Percentiles rank a stretch among this genome's conserved stretches.
Evolutionary conservation across 768 basidiomycete genomes (phyloP).

Genomic region (Boletus rex-veris): DNA sequence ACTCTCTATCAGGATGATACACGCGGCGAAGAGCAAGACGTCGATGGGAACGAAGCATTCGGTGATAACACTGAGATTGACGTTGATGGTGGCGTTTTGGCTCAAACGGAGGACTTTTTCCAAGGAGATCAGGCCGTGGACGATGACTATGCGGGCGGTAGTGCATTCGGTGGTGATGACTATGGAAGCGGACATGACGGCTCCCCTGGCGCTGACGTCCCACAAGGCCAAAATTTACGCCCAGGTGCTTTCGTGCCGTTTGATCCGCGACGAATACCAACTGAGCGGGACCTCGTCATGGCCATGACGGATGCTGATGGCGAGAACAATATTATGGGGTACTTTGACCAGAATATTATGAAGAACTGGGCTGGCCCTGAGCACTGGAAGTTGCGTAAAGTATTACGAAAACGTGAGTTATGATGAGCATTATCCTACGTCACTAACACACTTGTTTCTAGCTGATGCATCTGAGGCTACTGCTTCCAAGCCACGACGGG

Average conservation of each 20-base stretch:
- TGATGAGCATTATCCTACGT: neutral
- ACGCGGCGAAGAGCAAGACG: slow-evolving; percentile 33
- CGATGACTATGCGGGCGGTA: slow-evolving; percentile 43
- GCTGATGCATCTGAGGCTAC: slow-evolving; percentile 51
- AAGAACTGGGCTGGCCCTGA: slow-evolving; percentile 99
- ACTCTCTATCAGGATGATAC: slow-evolving; percentile 58
- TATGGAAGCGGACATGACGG: slow-evolving; percentile 38
- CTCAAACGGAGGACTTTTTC: slow-evolving; percentile 63
- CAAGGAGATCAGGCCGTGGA: slow-evolving; percentile 55
- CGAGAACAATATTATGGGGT: slow-evolving; percentile 64
- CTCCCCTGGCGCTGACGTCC: slow-evolving; percentile 43
- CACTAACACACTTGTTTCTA: slow-evolving; percentile 15
- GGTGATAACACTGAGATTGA: slow-evolving; percentile 34
- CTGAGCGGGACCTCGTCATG: slow-evolving; percentile 78
- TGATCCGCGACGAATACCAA: slow-evolving; percentile 76
- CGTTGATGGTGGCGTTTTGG: slow-evolving; percentile 37
- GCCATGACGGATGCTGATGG: slow-evolving; percentile 74
- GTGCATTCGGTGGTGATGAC: slow-evolving; percentile 42
- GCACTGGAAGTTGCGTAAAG: slow-evolving; percentile 92
- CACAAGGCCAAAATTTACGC: slow-evolving; percentile 36
- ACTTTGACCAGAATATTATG: slow-evolving; percentile 81
- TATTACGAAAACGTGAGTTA: slow-evolving; percentile 69
- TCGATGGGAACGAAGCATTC: slow-evolving; percentile 27
- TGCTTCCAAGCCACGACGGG: slow-evolving; percentile 54
- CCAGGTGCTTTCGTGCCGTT: slow-evolving; percentile 67